Percentiles rank a stretch among this genome's conserved stretches.
Conservation (phyloP, 1,284 basidiomycete species). For the Leccinum subfulvum region DNA sequence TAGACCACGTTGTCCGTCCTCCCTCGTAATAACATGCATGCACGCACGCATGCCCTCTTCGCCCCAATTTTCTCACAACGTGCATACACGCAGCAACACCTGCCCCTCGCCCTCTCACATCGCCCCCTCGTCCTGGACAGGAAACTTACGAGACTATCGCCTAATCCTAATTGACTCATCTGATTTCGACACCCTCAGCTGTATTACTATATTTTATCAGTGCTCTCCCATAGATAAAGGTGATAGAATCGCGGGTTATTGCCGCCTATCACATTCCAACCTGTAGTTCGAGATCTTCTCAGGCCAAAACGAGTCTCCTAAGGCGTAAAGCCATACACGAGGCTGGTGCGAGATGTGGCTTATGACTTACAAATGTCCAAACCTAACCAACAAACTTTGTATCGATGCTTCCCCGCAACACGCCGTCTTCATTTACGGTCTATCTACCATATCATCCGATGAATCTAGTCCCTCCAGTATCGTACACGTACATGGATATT, state of each 20-base stretch:
- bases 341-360: conserved; percentile 11
- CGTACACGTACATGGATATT: conserved; percentile 20
- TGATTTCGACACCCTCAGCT: neutral
- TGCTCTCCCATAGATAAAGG: conserved; percentile 13
- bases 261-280: conserved; percentile 11
- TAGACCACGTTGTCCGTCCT: too few relatives aligned
- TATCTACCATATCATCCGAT: conserved; percentile 12
- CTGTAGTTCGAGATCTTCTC: conserved; percentile 1
- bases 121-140: neutral
- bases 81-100: too few relatives aligned
- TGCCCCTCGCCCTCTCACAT: too few relatives aligned
- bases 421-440: conserved; percentile 26
- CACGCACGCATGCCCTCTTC: too few relatives aligned
- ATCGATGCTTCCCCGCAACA: conserved; percentile 29
- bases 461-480: conserved; percentile 6
- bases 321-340: conserved; percentile 18
- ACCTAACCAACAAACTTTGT: conserved; percentile 22
- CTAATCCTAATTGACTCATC: neutral
- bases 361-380: conserved; percentile 8
- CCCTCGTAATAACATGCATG: too few relatives aligned
- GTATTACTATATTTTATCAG: conserved; percentile 12
- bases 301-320: conserved; percentile 6
- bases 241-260: conserved; percentile 20
- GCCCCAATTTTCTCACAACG: too few relatives aligned
- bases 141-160: conserved; percentile 16